Conservation (phyloP, 176 grass and related monocot genomes). For the Avena atlantica region DNA sequence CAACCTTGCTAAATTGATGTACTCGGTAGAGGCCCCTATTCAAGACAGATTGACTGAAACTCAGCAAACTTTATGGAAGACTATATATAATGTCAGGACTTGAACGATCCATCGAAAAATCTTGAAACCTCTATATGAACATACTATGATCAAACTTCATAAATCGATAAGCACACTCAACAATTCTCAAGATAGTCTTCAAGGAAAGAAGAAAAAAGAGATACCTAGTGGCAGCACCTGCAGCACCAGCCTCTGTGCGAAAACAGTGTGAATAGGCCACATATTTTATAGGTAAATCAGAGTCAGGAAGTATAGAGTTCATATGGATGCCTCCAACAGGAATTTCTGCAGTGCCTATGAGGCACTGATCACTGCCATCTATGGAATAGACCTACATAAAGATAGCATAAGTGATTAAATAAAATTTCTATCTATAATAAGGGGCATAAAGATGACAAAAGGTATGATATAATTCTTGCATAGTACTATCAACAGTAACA, state of each 20-base stretch:
- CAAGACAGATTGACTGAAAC: constrained; percentile 38
- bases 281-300: constrained; percentile 87
- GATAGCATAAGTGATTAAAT: constrained; percentile 12
- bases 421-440: constrained; percentile 7
- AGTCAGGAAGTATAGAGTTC: constrained; percentile 84
- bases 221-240: constrained; percentile 80
- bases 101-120: neutral
- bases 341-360: constrained; percentile 97
- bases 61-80: constrained; percentile 6
- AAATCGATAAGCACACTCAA: constrained; percentile 7
- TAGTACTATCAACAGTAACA: constrained; percentile 12
- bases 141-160: constrained; percentile 18
- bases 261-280: constrained; percentile 98
- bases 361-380: constrained; percentile 86
- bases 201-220: constrained; percentile 20
- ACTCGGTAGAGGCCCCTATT: constrained; percentile 88
- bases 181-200: neutral
- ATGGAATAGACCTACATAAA: constrained; percentile 86
- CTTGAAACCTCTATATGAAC: neutral
- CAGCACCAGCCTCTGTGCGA: constrained; percentile 91
- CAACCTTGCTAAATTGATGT: constrained; percentile 99
- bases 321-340: constrained; percentile 98
- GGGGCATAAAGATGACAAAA: neutral
- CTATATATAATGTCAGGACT: neutral
- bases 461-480: neutral